Evolutionary conservation across 495 filamentous ascomycete genomes (phyloP).

Genomic region (Aspergillus taichungensis): DNA sequence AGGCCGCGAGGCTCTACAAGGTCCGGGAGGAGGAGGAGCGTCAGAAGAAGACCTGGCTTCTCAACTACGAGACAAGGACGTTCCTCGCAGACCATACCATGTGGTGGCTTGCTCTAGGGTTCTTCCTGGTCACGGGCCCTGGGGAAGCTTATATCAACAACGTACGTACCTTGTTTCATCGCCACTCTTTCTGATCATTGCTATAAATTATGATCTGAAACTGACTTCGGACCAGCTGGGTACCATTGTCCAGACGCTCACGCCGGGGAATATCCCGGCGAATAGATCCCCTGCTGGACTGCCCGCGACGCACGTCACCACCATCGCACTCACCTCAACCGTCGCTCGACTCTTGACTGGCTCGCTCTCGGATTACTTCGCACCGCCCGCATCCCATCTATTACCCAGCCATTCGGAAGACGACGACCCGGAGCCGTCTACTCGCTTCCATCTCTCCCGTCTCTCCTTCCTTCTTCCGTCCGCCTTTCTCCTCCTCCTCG

Average conservation of each 20-base stretch:
- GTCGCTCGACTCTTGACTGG: conserved; percentile 76
- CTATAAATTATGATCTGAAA: neutral
- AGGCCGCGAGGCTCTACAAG: conserved; percentile 38
- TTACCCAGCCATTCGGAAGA: conserved; percentile 29
- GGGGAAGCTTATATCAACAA: conserved; percentile 98
- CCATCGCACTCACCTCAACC: conserved; percentile 86
- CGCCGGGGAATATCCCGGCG: conserved; percentile 46
- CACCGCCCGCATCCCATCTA: conserved; percentile 48
- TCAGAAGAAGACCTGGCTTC: conserved; percentile 70
- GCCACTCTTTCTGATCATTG: neutral
- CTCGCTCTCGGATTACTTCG: conserved; percentile 77
- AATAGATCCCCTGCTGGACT: conserved; percentile 49
- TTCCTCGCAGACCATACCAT: conserved; percentile 85
- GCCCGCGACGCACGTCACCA: conserved; percentile 84
- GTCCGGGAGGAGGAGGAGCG: conserved; percentile 54
- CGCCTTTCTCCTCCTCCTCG: conserved; percentile 65
- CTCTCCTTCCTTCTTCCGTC: conserved; percentile 69
- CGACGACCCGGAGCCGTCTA: conserved; percentile 15
- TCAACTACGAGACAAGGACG: conserved; percentile 75
- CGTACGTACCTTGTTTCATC: conserved; percentile 18
- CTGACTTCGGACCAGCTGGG: conserved; percentile 47
- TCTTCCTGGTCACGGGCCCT: conserved; percentile 89
- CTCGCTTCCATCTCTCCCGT: conserved; percentile 57
- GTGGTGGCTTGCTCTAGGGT: conserved; percentile 87
- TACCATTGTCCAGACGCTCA: conserved; percentile 81